Base-by-base conservation (phyloP, 139 green algal species). In the Nannochloris sp. region DNA sequence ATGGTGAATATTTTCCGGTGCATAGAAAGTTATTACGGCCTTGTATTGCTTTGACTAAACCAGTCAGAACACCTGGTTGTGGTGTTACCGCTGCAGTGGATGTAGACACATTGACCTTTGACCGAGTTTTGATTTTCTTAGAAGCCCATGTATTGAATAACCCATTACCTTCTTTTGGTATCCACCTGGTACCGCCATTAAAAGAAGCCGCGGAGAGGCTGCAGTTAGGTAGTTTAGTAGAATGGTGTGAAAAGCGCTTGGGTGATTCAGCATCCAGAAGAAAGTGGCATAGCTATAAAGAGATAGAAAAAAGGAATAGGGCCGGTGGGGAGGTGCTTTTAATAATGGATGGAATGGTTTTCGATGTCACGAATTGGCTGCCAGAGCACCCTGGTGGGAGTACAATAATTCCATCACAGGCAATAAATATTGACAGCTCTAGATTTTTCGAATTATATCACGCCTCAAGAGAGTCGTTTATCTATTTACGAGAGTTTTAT, bases 401-500 rank as follows among this genome's bases (percentile, higher is more conserved):
- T 45, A 12, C 37, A 45, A 12, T 45, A n/a, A 92, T 92, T 38
- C 84, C 85, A 1, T 37, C 14, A 0, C 85, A 92, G 73, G 65
- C 68, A 1, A 67, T 88, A 1, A 82, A 91, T 64, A 46, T 83
- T 6, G 85, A 91, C 61, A 80, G 75, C 54, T 42, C 64, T 8
- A 71, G 77, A 32, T 82, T 84, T 48, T 79, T 88, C 62, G 78
- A 88, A 74, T 61, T 86, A 54, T 89, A 85, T 65, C 83, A 89
- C 37, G 67, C 66, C 4, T 73, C 54, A 3, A 36, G 78, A 3
- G 84, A 92, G 61, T 80, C 64, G 4, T 92, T 92, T 54, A 29
- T 90, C 7, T 91, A 89, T 61, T 47, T 92, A 2, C 73, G 74
- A 33, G 71, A 89, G 36, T 85, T 88, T 33, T 89, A 89, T 57